Percentiles rank a stretch among this genome's conserved stretches.
Evolutionary conservation across 2,329 filamentous ascomycete species (phyloP).

Genomic region (Penicillium sp.): DNA sequence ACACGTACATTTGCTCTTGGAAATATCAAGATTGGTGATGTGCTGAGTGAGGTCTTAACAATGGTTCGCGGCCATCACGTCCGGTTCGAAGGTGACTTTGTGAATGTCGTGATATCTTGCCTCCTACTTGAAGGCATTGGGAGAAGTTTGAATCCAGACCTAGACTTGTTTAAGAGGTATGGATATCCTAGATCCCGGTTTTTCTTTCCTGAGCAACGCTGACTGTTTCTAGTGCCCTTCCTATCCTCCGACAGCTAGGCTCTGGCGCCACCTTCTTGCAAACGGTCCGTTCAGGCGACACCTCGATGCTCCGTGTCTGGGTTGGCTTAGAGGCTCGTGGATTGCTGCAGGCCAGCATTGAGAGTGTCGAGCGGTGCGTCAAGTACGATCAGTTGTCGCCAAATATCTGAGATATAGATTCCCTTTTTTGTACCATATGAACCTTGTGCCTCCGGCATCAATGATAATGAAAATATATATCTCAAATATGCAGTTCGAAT

Average conservation of each 20-base stretch:
- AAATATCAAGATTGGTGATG: conserved; percentile 94
- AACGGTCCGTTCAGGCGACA: conserved; percentile 71
- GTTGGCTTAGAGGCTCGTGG: conserved; percentile 83
- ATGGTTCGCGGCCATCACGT: conserved; percentile 96
- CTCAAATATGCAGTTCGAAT: neutral
- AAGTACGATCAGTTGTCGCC: conserved; percentile 87
- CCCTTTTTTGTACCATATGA: neutral
- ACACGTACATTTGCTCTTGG: conserved; percentile 85
- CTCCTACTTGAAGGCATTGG: conserved; percentile 92
- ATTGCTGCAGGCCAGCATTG: conserved; percentile 85
- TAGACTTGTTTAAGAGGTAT: conserved; percentile 79
- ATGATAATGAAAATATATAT: neutral
- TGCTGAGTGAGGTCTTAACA: conserved; percentile 81
- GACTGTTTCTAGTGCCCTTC: conserved; percentile 66
- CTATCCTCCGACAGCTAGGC: conserved; percentile 85
- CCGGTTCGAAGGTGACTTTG: conserved; percentile 91
- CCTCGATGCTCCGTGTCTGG: conserved; percentile 88
- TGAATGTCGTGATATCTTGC: conserved; percentile 96
- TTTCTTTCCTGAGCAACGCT: neutral
- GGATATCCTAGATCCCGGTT: conserved; percentile 11
- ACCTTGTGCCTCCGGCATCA: neutral
- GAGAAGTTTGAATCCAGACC: conserved; percentile 76
- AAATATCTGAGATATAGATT: conserved; percentile 63
- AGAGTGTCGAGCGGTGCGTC: conserved; percentile 86
- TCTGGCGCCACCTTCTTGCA: conserved; percentile 55